Percentiles rank a stretch among this genome's conserved stretches.
Conservation (phyloP, 2,329 filamentous ascomycete species). For the Fusarium drepaniforme region DNA sequence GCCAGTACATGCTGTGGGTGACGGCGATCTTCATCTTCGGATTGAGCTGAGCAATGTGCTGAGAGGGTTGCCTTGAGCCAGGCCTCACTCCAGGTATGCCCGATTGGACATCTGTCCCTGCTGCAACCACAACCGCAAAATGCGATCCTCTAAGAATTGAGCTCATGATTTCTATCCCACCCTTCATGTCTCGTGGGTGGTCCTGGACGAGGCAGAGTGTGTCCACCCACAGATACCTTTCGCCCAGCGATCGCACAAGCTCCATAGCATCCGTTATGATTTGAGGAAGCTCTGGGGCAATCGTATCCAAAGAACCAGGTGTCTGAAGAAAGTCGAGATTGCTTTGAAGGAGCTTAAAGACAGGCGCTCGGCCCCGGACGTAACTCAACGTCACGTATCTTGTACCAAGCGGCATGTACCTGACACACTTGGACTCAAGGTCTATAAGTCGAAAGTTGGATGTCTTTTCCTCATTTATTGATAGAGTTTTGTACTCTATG, state of each 20-base stretch:
- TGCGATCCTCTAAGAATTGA: constrained; percentile 15
- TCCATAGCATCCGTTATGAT: constrained; percentile 18
- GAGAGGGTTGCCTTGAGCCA: constrained; percentile 3
- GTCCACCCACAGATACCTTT: constrained; percentile 35
- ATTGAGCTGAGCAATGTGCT: constrained; percentile 4
- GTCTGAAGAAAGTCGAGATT: background rate
- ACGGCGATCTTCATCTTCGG: constrained; percentile 4
- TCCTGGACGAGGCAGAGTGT: constrained; percentile 35
- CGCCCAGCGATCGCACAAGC: constrained; percentile 8
- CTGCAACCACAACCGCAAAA: background rate
- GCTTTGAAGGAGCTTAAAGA: background rate
- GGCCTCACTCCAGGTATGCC: constrained; percentile 8
- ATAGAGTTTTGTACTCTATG: background rate
- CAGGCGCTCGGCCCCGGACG: background rate
- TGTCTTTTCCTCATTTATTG: background rate
- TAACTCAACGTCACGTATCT: constrained; percentile 2
- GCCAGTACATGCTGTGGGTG: constrained; percentile 17
- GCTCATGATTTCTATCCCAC: constrained; percentile 11
- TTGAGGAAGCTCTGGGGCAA: background rate
- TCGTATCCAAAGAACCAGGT: background rate
- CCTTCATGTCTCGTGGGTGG: constrained; percentile 9
- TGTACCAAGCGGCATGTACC: background rate
- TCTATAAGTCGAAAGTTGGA: constrained; percentile 19
- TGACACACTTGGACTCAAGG: constrained; percentile 1
- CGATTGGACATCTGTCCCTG: background rate